A percentile compares a stretch with the other conserved stretches of the same genome.
Evolutionary conservation across 2,329 filamentous ascomycete species (phyloP).

Genomic region (Colletotrichum theobromicola): DNA sequence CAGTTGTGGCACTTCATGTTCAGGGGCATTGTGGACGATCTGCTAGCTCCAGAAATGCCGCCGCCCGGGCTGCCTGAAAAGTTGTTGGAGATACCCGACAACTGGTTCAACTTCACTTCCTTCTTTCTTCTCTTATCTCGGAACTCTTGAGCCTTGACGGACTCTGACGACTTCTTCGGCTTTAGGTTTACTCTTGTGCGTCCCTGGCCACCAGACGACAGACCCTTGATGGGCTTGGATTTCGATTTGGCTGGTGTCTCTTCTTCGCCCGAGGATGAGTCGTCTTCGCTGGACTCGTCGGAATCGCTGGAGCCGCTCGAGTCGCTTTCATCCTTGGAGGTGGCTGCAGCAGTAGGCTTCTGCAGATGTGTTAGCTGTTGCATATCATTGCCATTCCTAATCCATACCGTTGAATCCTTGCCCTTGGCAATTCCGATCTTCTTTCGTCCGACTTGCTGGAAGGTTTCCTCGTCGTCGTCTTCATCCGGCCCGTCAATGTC

Average conservation of each 20-base stretch:
- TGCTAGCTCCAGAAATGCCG: conserved; percentile 17
- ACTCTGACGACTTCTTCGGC: conserved; percentile 43
- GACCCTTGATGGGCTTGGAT: conserved; percentile 27
- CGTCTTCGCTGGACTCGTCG: conserved; percentile 12
- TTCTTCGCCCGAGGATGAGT: not conserved
- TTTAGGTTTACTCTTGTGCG: conserved; percentile 11
- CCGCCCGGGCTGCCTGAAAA: not conserved
- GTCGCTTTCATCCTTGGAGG: conserved; percentile 25
- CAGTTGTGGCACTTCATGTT: conserved; percentile 65
- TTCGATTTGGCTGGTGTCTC: conserved; percentile 6
- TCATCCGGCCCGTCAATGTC: conserved; percentile 47
- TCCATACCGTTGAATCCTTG: conserved; percentile 31
- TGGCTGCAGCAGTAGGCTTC: conserved; percentile 21
- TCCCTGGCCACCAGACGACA: conserved; percentile 8
- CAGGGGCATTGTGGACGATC: conserved; percentile 26
- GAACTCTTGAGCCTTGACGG: conserved; percentile 53
- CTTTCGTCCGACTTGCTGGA: conserved; percentile 37
- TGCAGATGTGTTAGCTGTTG: conserved; percentile 17
- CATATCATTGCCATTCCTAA: not conserved
- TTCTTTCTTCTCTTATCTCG: conserved; percentile 67
- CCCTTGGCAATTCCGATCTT: conserved; percentile 37
- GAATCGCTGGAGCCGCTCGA: conserved; percentile 29
- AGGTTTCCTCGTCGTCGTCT: conserved; percentile 38
- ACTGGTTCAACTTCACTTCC: conserved; percentile 68
- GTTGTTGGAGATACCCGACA: conserved; percentile 62